Evolutionary conservation across 2,329 filamentous ascomycete genomes (phyloP).

Genomic region (Septoria linicola): DNA sequence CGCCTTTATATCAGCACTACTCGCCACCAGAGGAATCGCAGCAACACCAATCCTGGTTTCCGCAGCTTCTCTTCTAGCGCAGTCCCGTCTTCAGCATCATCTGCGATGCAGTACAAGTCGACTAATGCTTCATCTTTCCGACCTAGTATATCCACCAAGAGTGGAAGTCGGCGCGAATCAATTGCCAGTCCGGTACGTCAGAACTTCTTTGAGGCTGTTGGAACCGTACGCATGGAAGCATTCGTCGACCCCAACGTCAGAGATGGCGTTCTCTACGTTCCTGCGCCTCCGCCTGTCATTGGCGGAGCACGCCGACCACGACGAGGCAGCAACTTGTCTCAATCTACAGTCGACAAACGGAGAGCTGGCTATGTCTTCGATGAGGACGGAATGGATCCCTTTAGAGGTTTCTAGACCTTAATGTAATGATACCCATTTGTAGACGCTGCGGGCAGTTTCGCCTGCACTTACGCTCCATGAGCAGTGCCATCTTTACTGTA

Average conservation of each 20-base stretch:
- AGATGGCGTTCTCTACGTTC: constrained; percentile 36
- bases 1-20: constrained; percentile 63
- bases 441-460: constrained; percentile 4
- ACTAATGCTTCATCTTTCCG: constrained; percentile 28
- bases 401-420: constrained; percentile 37
- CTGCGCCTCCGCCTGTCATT: constrained; percentile 29
- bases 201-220: constrained; percentile 81
- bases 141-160: constrained; percentile 29
- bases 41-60: constrained; percentile 83
- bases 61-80: constrained; percentile 68
- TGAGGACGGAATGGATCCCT: constrained; percentile 38
- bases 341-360: constrained; percentile 33
- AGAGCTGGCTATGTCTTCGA: constrained; percentile 39
- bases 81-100: constrained; percentile 41
- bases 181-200: constrained; percentile 32
- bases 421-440: constrained; percentile 5
- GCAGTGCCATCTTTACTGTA: constrained; percentile 10
- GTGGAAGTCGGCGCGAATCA: constrained; percentile 30
- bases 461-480: neutral
- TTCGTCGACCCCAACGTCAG: constrained; percentile 65
- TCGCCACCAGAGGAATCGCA: constrained; percentile 76
- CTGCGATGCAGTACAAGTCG: constrained; percentile 21
- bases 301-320: constrained; percentile 25
- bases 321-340: constrained; percentile 33
- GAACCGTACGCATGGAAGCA: constrained; percentile 94